These are phyloP conservation scores for Penicillium hordei DNA, from an alignment of 2,329 filamentous ascomycete species.

Conservation along the genomic window DNA sequence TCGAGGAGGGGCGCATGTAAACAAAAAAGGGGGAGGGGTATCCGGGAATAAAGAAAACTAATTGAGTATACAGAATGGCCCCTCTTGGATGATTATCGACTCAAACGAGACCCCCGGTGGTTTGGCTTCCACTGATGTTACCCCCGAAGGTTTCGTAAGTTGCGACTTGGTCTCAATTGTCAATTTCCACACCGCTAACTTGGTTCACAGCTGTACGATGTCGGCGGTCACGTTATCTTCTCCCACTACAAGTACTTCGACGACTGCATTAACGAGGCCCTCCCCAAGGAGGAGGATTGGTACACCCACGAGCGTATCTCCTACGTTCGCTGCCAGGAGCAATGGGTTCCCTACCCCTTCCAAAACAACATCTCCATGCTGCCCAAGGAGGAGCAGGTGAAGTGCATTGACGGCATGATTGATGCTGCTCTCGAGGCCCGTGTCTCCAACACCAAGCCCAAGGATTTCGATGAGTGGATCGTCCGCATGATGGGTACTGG, in stretches of 20 bases:
- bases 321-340: conserved; percentile 93
- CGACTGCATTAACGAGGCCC: conserved; percentile 95
- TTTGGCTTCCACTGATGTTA: conserved; percentile 92
- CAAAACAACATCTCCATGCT: conserved; percentile 99
- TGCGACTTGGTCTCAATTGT: conserved; percentile 9
- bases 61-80: conserved; percentile 64
- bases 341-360: conserved; percentile 99
- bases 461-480: conserved; percentile 98
- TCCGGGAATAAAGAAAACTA: conserved; percentile 18
- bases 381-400: conserved; percentile 94
- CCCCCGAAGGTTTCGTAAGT: conserved; percentile 95
- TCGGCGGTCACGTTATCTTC: conserved; percentile 97
- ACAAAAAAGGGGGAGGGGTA: conserved; percentile 24
- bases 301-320: conserved; percentile 98
- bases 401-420: conserved; percentile 91
- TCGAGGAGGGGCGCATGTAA: conserved; percentile 4
- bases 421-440: conserved; percentile 86
- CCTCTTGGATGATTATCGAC: conserved; percentile 96
- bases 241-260: conserved; percentile 99
- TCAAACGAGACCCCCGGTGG: conserved; percentile 88
- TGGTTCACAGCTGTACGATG: conserved; percentile 80
- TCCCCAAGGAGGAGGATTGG: conserved; percentile 93
- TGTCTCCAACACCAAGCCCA: conserved; percentile 85
- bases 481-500: conserved; percentile 85
- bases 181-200: conserved; percentile 1